Evolutionary conservation across 352 stramenopile species (phyloP), one percentile per base, ranked within the genome.

Genomic region (Pythium biforme): DNA sequence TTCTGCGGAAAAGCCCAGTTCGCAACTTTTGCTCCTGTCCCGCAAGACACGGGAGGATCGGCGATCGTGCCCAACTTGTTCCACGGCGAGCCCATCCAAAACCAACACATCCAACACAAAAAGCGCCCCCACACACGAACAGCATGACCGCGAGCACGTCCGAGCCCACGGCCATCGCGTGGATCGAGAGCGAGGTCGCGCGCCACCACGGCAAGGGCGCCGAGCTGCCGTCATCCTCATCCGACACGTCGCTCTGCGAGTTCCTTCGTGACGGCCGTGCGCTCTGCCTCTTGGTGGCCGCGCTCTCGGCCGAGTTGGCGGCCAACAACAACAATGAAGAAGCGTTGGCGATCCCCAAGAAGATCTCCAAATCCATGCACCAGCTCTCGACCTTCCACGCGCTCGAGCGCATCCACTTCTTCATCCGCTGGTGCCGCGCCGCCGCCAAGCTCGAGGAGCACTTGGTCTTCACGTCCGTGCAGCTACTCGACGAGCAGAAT

Each of bases 391-490:
- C 85, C 37, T 94, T 92, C 71, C 81, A 94, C 73, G 73, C 80
- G 34, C 72, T 94, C 26, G 86, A 94, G 58, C 82, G 86, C 56
- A 76, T 94, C n/a, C 83, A 91, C 62, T 91, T 88, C 64, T 94
- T 92, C 61, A 85, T 94, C 70, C 86, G 86, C 46, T 94, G 86
- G 86, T 90, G 81, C 31, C 81, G 86, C 55, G 54, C 70, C 7
- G 64, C 69, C 25, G 79, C 69, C 15, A 55, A 65, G 37, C 69
- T 94, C 6, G 83, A 90, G 51, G 85, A 91, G 59, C 75, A 91
- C 48, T 57, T 83, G 40, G 73, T 92, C 14, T 92, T 94, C 64
- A 89, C 83, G 37, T 88, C 81, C 1, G 83, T 91, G 34, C 83
- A 94, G 56, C 62, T 94, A 43, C 59, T 94, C 48, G 86, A 94